Conservation (phyloP, 1,139 yeast genomes). For the Pichia sp. region DNA sequence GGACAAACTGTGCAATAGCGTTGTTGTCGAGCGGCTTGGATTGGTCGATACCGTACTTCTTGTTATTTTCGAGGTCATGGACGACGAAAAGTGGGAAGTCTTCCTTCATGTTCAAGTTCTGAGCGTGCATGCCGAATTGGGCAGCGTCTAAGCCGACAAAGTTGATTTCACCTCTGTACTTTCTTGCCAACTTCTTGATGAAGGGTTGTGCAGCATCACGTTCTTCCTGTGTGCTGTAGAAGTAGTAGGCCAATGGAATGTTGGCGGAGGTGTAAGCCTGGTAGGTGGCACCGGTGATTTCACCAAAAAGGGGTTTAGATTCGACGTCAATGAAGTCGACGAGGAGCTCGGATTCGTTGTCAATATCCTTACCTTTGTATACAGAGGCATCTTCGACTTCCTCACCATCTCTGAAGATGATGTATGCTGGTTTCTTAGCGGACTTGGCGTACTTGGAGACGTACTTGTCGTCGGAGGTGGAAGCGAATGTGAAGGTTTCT, state of each 20-base stretch:
- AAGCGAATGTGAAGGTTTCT: constrained; percentile 59
- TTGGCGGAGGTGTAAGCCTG: constrained; percentile 66
- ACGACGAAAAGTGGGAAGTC: constrained; percentile 88
- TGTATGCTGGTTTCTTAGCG: constrained; percentile 42
- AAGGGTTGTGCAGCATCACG: constrained; percentile 50
- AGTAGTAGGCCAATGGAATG: constrained; percentile 82
- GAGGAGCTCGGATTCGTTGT: constrained; percentile 38
- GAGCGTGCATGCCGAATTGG: constrained; percentile 84
- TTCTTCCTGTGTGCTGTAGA: constrained; percentile 69
- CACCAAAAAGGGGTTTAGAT: constrained; percentile 85
- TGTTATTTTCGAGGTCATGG: constrained; percentile 64
- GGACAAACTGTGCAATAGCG: constrained; percentile 57
- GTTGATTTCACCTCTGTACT: constrained; percentile 75
- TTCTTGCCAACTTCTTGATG: constrained; percentile 63
- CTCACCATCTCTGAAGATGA: constrained; percentile 45
- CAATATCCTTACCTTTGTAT: constrained; percentile 36
- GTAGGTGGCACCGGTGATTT: constrained; percentile 80
- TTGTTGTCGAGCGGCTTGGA: constrained; percentile 35
- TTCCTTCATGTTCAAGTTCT: constrained; percentile 77
- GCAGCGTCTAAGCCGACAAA: constrained; percentile 86
- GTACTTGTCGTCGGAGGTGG: constrained; percentile 47
- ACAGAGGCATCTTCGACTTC: constrained; percentile 39
- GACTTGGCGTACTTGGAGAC: constrained; percentile 42
- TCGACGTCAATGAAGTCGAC: constrained; percentile 60
- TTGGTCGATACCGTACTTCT: constrained; percentile 65